phyloP scores from a whole-genome alignment of 345 rosid genomes.

The Arabidopsis thaliana region DNA sequence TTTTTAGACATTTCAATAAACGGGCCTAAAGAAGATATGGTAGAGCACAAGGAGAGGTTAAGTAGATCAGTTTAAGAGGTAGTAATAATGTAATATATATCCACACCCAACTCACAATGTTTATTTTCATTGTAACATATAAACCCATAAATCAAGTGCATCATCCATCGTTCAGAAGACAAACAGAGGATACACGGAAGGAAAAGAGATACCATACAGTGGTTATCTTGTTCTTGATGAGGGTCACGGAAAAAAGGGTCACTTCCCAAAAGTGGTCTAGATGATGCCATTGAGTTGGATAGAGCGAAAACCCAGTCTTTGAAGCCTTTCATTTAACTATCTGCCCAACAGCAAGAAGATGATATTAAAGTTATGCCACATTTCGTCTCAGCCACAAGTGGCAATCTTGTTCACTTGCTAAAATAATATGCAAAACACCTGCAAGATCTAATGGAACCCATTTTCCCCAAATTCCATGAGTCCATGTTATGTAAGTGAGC shows the following conservation, averaged over 20 bases:
- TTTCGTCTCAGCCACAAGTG: neutral
- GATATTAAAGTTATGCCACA: neutral
- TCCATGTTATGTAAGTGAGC: neutral
- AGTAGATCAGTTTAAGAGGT: constrained; percentile 7
- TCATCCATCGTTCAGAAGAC: neutral
- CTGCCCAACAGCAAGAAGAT: constrained; percentile 17
- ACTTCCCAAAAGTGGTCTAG: constrained; percentile 62
- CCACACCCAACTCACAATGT: neutral
- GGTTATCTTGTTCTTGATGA: constrained; percentile 53
- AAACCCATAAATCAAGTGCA: neutral
- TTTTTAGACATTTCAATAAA: neutral
- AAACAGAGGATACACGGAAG: neutral
- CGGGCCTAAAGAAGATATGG: neutral
- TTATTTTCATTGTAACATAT: neutral
- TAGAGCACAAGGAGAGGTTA: constrained; percentile 19
- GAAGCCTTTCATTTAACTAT: constrained; percentile 67
- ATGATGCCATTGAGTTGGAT: constrained; percentile 63
- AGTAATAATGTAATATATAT: neutral
- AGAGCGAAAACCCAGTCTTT: constrained; percentile 76
- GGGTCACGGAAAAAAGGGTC: constrained; percentile 50
- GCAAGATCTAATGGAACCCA: constrained; percentile 5
- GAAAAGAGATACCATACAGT: constrained; percentile 41
- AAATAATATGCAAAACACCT: neutral
- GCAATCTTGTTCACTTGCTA: neutral
- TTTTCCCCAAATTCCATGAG: neutral